Conservation (phyloP, 345 rosid species). For the Abelmoschus esculentus region DNA sequence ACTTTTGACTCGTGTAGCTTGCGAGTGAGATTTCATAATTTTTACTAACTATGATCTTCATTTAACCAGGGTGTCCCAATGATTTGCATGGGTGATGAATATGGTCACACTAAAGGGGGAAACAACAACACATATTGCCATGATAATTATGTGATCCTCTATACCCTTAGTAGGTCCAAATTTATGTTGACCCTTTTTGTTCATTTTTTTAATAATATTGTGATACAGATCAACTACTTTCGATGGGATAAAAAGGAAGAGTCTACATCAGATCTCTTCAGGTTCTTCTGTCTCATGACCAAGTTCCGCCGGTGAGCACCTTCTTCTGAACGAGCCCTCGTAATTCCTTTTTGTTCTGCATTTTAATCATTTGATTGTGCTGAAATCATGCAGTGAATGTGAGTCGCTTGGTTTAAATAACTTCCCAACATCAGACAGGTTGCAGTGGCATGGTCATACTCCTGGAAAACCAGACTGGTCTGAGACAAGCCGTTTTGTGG, state of each 20-base stretch:
- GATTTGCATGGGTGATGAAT: conserved; percentile 95
- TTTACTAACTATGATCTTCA: conserved; percentile 17
- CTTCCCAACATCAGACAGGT: conserved; percentile 82
- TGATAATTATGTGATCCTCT: conserved; percentile 67
- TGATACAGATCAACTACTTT: conserved; percentile 69
- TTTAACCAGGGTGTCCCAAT: conserved; percentile 87
- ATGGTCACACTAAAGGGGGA: conserved; percentile 95
- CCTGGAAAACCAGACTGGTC: conserved; percentile 85
- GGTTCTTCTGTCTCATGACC: conserved; percentile 73
- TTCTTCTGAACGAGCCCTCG: conserved; percentile 2
- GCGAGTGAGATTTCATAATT: neutral
- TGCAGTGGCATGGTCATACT: conserved; percentile 87
- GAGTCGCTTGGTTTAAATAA: conserved; percentile 73
- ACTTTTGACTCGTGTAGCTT: neutral
- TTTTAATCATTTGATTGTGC: conserved; percentile 2
- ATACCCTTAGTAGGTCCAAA: conserved; percentile 2
- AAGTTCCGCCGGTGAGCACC: conserved; percentile 65
- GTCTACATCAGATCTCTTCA: conserved; percentile 43
- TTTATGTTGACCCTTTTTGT: conserved; percentile 1
- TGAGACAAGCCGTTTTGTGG: conserved; percentile 81
- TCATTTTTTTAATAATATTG: conserved; percentile 10
- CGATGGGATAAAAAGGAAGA: conserved; percentile 92
- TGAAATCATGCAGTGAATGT: conserved; percentile 57
- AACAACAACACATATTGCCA: conserved; percentile 96
- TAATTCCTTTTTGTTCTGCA: neutral